phyloP scores from a whole-genome alignment of 1,284 basidiomycete genomes.

The Phlebopus sp. region DNA sequence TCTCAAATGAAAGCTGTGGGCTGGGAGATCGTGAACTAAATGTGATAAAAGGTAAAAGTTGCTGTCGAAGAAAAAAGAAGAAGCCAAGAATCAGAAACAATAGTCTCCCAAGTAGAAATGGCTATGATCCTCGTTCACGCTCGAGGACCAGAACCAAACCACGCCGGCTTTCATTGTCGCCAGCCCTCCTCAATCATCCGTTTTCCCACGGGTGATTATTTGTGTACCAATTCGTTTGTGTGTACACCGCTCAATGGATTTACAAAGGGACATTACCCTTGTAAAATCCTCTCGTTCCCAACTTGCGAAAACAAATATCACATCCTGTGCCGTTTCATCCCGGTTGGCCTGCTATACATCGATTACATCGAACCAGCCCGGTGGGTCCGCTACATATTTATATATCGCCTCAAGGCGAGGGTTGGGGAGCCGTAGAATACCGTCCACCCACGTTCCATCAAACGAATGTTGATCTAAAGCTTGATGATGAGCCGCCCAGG shows the following conservation, averaged over 20 bases:
- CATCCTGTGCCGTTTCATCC: background rate
- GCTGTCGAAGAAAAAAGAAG: conserved; percentile 26
- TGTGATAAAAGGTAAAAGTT: conserved; percentile 32
- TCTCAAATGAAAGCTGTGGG: conserved; percentile 31
- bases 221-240: conserved; percentile 8
- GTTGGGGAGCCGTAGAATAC: conserved; percentile 3
- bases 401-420: conserved; percentile 25
- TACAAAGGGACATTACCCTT: background rate
- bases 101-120: conserved; percentile 19
- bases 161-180: conserved; percentile 9
- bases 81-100: conserved; percentile 25
- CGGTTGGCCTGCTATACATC: background rate
- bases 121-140: conserved; percentile 28
- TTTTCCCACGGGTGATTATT: conserved; percentile 26
- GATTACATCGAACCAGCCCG: conserved; percentile 1
- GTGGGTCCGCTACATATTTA: conserved; percentile 9
- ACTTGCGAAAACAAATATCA: background rate
- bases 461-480: conserved; percentile 11
- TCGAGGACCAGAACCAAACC: conserved; percentile 25
- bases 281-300: background rate
- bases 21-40: conserved; percentile 30
- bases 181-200: background rate
- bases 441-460: conserved; percentile 8
- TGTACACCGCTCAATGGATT: background rate
- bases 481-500: background rate